A percentile compares a stretch with the other conserved stretches of the same genome.
Conservation (phyloP, 805 yeast genomes). For the Lipomyces chichibuensis region DNA sequence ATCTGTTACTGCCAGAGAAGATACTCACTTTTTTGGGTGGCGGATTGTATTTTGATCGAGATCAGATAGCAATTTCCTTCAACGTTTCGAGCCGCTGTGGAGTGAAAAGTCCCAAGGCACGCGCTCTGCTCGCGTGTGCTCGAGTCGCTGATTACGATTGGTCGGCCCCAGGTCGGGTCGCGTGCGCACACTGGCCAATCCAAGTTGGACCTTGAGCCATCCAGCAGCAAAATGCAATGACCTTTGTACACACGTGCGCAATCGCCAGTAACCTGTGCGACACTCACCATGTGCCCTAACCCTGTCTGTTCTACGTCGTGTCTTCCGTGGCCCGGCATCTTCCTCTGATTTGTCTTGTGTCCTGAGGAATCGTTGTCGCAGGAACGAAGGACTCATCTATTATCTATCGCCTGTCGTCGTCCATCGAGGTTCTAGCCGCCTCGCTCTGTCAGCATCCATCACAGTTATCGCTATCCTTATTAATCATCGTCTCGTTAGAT, state of each 20-base stretch:
- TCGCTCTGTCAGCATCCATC: too few species aligned
- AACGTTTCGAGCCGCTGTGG: background rate
- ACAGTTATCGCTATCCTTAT: too few species aligned
- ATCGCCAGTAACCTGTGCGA: background rate
- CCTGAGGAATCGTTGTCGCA: too few species aligned
- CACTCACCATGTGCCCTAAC: background rate
- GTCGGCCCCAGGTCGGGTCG: conserved; percentile 22
- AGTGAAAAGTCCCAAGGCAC: background rate
- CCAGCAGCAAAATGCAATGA: too few species aligned
- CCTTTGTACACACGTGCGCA: background rate
- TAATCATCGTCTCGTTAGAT: too few species aligned
- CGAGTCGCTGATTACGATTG: conserved; percentile 18
- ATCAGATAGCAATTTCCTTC: background rate
- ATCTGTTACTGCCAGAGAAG: background rate
- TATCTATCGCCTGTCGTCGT: too few species aligned
- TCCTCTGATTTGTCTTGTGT: background rate
- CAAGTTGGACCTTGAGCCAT: background rate
- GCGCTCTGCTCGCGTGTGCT: conserved; percentile 29
- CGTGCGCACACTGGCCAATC: conserved; percentile 27
- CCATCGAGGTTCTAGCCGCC: too few species aligned
- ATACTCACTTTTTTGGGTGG: background rate
- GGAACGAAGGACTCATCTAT: too few species aligned
- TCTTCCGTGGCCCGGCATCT: background rate
- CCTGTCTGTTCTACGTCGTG: background rate
- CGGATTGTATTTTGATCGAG: background rate